Evolutionary conservation across 2,329 filamentous ascomycete genomes (phyloP).

Genomic region (Sphaerostilbella broomeana): DNA sequence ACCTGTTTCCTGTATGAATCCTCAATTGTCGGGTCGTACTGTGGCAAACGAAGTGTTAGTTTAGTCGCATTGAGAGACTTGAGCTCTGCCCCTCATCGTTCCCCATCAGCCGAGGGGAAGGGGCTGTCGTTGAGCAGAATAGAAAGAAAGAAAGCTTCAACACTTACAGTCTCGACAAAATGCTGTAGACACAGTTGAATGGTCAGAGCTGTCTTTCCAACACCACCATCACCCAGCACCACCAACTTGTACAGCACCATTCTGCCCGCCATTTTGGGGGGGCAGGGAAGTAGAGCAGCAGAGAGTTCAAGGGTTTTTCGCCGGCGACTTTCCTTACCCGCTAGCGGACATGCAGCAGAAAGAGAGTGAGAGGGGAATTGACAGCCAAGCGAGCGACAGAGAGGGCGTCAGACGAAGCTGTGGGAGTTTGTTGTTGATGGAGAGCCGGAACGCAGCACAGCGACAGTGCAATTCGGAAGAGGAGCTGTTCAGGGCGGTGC

Average conservation of each 20-base stretch:
- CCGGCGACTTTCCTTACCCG: too few relatives aligned
- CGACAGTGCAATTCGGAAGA: constrained; percentile 1
- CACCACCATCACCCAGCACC: constrained; percentile 88
- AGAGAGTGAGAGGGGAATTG: neutral
- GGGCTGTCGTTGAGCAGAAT: constrained; percentile 6
- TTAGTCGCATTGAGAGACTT: constrained; percentile 1
- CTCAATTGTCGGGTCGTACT: constrained; percentile 85
- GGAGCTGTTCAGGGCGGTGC: constrained; percentile 8
- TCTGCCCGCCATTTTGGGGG: constrained; percentile 68
- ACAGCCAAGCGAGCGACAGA: neutral
- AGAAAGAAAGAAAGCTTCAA: constrained; percentile 2
- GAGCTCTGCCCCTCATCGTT: constrained; percentile 10
- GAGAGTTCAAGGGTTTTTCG: too few relatives aligned
- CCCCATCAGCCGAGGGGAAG: constrained; percentile 3
- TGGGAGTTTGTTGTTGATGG: neutral
- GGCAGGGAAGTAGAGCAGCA: neutral
- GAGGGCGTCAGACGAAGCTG: neutral
- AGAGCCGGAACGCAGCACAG: constrained; percentile 3
- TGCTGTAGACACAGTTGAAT: constrained; percentile 97
- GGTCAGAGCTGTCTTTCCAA: constrained; percentile 88
- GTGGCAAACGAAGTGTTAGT: constrained; percentile 12
- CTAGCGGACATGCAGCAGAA: neutral
- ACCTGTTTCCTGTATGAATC: constrained; percentile 85
- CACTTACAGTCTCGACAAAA: constrained; percentile 82
- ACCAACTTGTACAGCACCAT: constrained; percentile 96